Percentiles rank a stretch among this genome's conserved stretches.
These are phyloP conservation scores for Lolium perenne DNA, from an alignment of 176 grass and related monocot genomes.

Conservation along the genomic window DNA sequence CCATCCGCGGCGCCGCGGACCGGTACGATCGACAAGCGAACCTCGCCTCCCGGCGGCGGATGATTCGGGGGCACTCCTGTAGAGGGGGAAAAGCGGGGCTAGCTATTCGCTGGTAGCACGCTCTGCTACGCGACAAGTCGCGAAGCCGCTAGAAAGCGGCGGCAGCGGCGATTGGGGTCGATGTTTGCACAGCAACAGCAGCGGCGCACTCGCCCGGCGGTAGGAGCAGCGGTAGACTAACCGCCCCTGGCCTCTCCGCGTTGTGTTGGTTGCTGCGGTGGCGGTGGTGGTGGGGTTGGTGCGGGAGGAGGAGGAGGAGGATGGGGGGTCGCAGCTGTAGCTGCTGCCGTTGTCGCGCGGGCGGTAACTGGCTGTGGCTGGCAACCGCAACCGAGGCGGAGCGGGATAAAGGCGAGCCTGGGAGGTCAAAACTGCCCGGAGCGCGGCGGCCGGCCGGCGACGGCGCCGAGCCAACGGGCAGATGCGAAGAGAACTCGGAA, in stretches of 20 bases:
- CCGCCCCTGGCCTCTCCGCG: constrained; percentile 33
- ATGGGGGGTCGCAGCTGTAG: neutral
- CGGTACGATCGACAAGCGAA: neutral
- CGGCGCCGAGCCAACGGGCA: neutral
- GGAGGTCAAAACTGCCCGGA: neutral
- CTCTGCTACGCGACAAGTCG: neutral
- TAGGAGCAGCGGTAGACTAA: neutral
- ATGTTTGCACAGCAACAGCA: constrained; percentile 4
- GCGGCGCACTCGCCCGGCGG: constrained; percentile 1
- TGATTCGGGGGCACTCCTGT: constrained; percentile 28
- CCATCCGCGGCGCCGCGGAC: constrained; percentile 52
- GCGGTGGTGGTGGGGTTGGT: constrained; percentile 47
- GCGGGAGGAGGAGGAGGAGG: neutral
- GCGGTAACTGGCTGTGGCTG: constrained; percentile 18
- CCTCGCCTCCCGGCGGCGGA: neutral
- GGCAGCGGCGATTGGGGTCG: constrained; percentile 16
- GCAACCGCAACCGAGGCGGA: neutral
- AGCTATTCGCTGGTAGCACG: neutral
- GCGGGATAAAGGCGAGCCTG: neutral
- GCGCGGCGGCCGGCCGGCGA: constrained; percentile 22
- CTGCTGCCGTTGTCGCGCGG: constrained; percentile 46
- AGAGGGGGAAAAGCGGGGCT: constrained; percentile 14
- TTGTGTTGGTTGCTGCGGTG: constrained; percentile 38
- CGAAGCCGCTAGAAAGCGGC: constrained; percentile 47
- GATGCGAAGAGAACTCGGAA: neutral